phyloP scores from a whole-genome alignment of 345 rosid species.

The Erodium maritimum region DNA sequence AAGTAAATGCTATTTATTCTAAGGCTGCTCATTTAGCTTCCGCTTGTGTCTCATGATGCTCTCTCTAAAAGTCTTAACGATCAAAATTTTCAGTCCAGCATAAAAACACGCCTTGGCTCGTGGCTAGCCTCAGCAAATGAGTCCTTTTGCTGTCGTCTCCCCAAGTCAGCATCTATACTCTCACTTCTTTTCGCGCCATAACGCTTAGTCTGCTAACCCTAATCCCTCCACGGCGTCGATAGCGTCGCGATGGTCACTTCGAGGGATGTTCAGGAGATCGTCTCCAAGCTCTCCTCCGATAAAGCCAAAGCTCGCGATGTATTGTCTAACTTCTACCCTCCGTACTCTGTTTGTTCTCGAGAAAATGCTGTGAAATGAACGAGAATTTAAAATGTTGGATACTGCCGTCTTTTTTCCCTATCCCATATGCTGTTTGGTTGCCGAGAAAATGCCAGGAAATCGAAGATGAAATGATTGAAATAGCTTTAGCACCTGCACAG shows the following conservation, averaged over 20 bases:
- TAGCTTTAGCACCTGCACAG: not conserved
- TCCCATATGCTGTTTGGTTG: not conserved
- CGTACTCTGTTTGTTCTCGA: slow-evolving; percentile 11
- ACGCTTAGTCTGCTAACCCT: not conserved
- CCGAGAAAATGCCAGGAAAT: not conserved
- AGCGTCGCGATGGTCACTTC: slow-evolving; percentile 35
- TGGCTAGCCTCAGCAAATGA: not conserved
- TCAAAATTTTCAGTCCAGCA: too few relatives aligned
- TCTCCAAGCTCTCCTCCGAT: slow-evolving; percentile 81
- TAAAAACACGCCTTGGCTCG: too few relatives aligned
- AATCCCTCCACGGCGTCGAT: not conserved
- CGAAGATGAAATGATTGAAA: not conserved
- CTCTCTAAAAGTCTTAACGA: too few relatives aligned
- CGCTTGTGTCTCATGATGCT: too few relatives aligned
- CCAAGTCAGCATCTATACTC: not conserved
- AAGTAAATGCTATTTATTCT: too few relatives aligned
- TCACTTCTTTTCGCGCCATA: not conserved
- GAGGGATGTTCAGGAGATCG: slow-evolving; percentile 68
- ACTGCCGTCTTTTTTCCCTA: not conserved
- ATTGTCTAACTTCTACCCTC: slow-evolving; percentile 10
- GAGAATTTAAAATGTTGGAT: not conserved
- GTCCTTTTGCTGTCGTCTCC: not conserved
- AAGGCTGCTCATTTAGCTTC: too few relatives aligned
- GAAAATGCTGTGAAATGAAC: slow-evolving; percentile 1
- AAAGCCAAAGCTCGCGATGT: slow-evolving; percentile 85